Percentiles rank a stretch among this genome's conserved stretches.
Conservation (phyloP, 2,329 filamentous ascomycete genomes). For the Venturia pyrina region DNA sequence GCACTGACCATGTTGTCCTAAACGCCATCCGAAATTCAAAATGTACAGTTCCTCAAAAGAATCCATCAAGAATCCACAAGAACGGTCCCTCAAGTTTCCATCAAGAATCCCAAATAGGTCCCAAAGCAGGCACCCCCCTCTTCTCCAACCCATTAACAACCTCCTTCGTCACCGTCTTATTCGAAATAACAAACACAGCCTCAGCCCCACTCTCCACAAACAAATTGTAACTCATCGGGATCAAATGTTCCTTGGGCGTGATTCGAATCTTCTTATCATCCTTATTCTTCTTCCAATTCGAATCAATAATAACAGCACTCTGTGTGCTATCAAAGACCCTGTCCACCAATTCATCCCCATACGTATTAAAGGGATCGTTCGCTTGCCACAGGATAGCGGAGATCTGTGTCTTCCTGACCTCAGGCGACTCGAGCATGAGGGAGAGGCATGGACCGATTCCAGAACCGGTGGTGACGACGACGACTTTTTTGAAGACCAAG, state of each 20-base stretch:
- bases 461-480: conserved; percentile 26
- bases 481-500: conserved; percentile 21
- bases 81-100: no score
- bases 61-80: background rate
- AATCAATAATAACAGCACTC: conserved; percentile 58
- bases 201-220: conserved; percentile 42
- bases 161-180: conserved; percentile 55
- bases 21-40: no score
- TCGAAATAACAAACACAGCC: conserved; percentile 65
- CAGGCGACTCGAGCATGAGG: conserved; percentile 44
- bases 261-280: conserved; percentile 31
- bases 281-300: conserved; percentile 25
- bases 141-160: conserved; percentile 60
- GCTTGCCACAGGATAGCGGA: conserved; percentile 62
- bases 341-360: conserved; percentile 47
- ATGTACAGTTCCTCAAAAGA: background rate
- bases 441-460: conserved; percentile 30
- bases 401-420: conserved; percentile 29
- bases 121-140: conserved; percentile 56
- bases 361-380: conserved; percentile 50
- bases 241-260: conserved; percentile 19
- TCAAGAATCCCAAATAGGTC: conserved; percentile 61
- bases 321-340: conserved; percentile 49
- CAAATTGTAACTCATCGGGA: conserved; percentile 32
- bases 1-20: no score